Conservation (phyloP, 2,329 filamentous ascomycete genomes). For the Ophiocordyceps camponoti-rufipedis region DNA sequence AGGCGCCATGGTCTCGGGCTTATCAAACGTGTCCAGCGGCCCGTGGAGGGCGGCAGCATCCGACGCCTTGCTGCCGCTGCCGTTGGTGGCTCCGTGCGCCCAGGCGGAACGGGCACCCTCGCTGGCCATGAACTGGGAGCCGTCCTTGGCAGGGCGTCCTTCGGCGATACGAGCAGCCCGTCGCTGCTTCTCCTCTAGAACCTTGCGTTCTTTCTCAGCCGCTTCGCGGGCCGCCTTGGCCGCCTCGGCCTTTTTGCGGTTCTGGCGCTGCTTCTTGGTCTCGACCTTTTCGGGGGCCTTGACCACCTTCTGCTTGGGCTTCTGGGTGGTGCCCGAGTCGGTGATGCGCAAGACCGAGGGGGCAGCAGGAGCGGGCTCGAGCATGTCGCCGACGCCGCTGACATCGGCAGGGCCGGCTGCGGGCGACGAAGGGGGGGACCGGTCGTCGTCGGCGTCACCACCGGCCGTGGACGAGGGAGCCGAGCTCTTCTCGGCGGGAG, state of each 20-base stretch:
- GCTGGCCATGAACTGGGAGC: constrained; percentile 37
- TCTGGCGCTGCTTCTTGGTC: constrained; percentile 92
- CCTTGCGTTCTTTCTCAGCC: constrained; percentile 61
- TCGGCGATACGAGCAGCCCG: constrained; percentile 66
- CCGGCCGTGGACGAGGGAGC: constrained; percentile 52
- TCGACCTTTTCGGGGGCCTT: constrained; percentile 51
- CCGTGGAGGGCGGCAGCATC: constrained; percentile 20
- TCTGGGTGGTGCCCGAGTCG: constrained; percentile 43
- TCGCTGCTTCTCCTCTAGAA: constrained; percentile 64
- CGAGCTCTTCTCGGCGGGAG: constrained; percentile 12
- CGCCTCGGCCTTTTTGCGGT: constrained; percentile 72
- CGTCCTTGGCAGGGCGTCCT: constrained; percentile 69
- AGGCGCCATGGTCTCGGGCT: constrained; percentile 8
- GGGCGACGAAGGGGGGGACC: constrained; percentile 53
- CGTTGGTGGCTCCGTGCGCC: constrained; percentile 18
- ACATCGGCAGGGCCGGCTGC: constrained; percentile 35
- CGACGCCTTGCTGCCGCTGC: constrained; percentile 11
- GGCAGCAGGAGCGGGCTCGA: constrained; percentile 50
- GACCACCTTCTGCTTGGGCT: constrained; percentile 32
- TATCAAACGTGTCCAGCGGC: constrained; percentile 40
- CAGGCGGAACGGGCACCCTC: constrained; percentile 24
- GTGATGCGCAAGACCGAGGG: constrained; percentile 67
- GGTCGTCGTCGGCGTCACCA: constrained; percentile 65
- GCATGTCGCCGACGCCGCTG: constrained; percentile 76
- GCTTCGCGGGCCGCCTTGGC: constrained; percentile 58